A percentile compares a stretch with the other conserved stretches of the same genome.
Evolutionary conservation across 257 asterid genomes (phyloP).

Genomic region (Eucommia ulmoides): DNA sequence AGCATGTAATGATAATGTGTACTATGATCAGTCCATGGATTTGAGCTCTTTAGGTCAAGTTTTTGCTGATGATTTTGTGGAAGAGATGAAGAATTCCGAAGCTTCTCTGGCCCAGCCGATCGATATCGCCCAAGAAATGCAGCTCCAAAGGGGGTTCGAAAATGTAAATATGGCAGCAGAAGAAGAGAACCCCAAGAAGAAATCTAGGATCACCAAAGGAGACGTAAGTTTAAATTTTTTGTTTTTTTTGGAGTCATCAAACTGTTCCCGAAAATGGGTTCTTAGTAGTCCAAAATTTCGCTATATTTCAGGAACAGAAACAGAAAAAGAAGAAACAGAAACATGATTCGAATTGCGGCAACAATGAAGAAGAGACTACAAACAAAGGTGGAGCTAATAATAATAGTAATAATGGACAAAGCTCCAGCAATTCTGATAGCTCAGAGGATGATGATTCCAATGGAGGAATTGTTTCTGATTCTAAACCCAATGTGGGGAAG

Average conservation of each 20-base stretch:
- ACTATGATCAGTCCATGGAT: not conserved
- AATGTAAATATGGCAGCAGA: constrained; percentile 3
- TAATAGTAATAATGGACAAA: constrained; percentile 20
- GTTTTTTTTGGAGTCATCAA: no score
- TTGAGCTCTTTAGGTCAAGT: constrained; percentile 5
- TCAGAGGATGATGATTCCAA: constrained; percentile 41
- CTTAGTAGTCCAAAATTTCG: no score
- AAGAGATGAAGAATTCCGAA: constrained; percentile 16
- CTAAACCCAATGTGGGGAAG: constrained; percentile 44
- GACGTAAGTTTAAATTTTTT: no score
- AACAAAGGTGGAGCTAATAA: no score
- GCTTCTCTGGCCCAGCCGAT: constrained; percentile 10
- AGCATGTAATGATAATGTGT: constrained; percentile 13
- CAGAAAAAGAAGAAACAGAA: constrained; percentile 36
- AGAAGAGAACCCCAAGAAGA: constrained; percentile 30
- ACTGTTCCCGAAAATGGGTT: no score
- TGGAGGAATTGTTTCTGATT: constrained; percentile 21
- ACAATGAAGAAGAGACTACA: constrained; percentile 26
- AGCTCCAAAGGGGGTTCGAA: constrained; percentile 32
- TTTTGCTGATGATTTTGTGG: constrained; percentile 20
- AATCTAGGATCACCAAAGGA: constrained; percentile 31
- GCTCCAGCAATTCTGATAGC: constrained; percentile 33
- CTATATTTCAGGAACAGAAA: constrained; percentile 34
- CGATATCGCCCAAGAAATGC: constrained; percentile 5
- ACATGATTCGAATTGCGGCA: constrained; percentile 7